phyloP scores from a whole-genome alignment of 768 basidiomycete genomes.

The Floccularia luteovirens region DNA sequence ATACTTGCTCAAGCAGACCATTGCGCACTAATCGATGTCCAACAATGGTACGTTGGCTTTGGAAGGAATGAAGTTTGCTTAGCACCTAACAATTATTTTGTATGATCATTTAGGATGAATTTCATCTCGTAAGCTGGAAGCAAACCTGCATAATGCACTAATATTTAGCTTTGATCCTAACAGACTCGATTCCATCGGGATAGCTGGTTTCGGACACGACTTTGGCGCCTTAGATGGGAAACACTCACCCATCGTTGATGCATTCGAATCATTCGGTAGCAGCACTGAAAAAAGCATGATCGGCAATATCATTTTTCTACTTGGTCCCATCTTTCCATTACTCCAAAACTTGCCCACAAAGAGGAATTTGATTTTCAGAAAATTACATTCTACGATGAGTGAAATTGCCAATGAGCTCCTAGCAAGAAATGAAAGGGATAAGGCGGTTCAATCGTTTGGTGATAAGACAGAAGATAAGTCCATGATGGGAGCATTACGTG shows the following conservation, averaged over 20 bases:
- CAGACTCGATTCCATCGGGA: slow-evolving; percentile 50
- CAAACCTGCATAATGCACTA: too few relatives aligned
- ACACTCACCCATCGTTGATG: slow-evolving; percentile 27
- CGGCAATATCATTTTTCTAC: slow-evolving; percentile 23
- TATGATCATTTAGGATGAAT: slow-evolving; percentile 28
- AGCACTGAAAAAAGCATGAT: slow-evolving; percentile 15
- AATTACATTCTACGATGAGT: slow-evolving; percentile 24
- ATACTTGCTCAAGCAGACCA: slow-evolving; percentile 16
- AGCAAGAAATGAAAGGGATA: slow-evolving; percentile 23
- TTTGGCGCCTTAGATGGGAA: slow-evolving; percentile 47
- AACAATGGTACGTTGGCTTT: slow-evolving; percentile 27
- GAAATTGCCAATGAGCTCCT: slow-evolving; percentile 32
- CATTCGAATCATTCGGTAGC: slow-evolving; percentile 30
- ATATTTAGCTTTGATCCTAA: not conserved
- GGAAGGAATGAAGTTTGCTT: not conserved
- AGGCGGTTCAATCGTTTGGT: slow-evolving; percentile 15
- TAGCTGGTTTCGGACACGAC: slow-evolving; percentile 52
- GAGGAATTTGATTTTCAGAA: slow-evolving; percentile 18
- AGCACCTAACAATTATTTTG: not conserved
- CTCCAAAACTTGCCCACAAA: slow-evolving; percentile 27
- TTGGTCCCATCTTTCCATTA: slow-evolving; percentile 26
- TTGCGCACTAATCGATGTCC: slow-evolving; percentile 34
- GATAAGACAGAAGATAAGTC: slow-evolving; percentile 25
- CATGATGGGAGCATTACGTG: slow-evolving; percentile 29
- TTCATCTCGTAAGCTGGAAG: slow-evolving; percentile 33